Evolutionary conservation across 345 rosid species (phyloP), one percentile per base, ranked within the genome.

Genomic region (Camelina neglecta): DNA sequence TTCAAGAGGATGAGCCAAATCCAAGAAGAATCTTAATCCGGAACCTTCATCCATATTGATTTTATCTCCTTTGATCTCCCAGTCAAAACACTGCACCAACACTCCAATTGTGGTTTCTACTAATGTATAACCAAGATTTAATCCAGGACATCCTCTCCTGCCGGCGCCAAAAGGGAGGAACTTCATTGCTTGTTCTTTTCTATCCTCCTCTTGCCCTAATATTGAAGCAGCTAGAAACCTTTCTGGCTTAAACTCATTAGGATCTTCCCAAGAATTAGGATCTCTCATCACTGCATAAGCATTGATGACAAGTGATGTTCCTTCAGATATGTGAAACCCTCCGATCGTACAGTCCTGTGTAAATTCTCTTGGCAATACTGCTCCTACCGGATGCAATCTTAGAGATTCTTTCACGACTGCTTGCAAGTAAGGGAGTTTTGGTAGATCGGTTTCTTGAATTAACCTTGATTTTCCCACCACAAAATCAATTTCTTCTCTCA

Each of bases 291-390:
- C 20, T n/a, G 51, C 20, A 47, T 47, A 47, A n/a, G 51, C 51
- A 47, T 47, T 47, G 10, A 47, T n/a, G 51, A 47, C 51, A 47
- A 47, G 51, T 47, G 51, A 47, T 47, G 51, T 47, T 47, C 51
- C 51, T 8, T n/a, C 51, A n/a, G 2, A 20, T 47, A 47, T 47
- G 18, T n/a, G 16, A 8, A 47, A 47, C 51, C 51, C 51, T 47
- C 51, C 51, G 2, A 47, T n/a, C 9, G 16, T 6, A 47, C 51
- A 47, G 3, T n/a, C 51, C 15, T 47, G 20, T n/a, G 51, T 47
- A n/a, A 47, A 47, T 47, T 47, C 51, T 8, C 51, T 47, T 47
- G 51, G 51, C 4, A 47, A 47, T 20, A 47, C 51, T 2, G 51
- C 51, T 47, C 51, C 51, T 3, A 47, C 51, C 20, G 51, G 51